phyloP scores from a whole-genome alignment of 306 rosid genomes.

The Quercus agrifolia region DNA sequence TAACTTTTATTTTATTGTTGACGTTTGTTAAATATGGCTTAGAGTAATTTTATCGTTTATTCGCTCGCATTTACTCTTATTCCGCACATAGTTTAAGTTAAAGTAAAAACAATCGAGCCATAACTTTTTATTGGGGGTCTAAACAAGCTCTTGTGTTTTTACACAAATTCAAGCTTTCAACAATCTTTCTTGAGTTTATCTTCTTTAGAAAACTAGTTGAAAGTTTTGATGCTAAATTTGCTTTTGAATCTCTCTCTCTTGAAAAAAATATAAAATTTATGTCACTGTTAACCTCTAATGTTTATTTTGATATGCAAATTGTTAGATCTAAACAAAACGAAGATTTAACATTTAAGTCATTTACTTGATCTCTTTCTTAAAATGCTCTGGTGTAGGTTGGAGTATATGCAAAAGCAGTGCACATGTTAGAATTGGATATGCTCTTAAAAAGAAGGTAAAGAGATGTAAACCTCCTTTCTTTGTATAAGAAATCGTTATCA shows the following conservation, averaged over 20 bases:
- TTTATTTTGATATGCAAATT: background rate
- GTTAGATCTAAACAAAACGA: background rate
- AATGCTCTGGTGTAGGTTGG: constrained; percentile 47
- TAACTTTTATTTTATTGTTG: too few species aligned
- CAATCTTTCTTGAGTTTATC: background rate
- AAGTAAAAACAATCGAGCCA: too few species aligned
- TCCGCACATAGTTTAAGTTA: too few species aligned
- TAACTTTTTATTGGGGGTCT: too few species aligned
- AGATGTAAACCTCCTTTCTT: constrained; percentile 6
- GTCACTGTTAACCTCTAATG: background rate
- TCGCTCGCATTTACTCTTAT: too few species aligned
- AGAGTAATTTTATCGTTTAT: too few species aligned
- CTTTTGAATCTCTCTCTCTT: background rate
- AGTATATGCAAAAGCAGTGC: constrained; percentile 61
- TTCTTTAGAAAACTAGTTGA: background rate
- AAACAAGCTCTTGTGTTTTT: too few species aligned
- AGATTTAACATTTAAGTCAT: background rate
- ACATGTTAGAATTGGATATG: constrained; percentile 69
- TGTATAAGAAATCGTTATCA: background rate
- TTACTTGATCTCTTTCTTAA: background rate
- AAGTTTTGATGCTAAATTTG: background rate
- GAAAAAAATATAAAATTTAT: background rate
- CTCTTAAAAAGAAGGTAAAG: constrained; percentile 73
- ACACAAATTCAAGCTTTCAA: too few species aligned
- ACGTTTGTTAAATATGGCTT: too few species aligned